A percentile compares a stretch with the other conserved stretches of the same genome.
phyloP scores from a whole-genome alignment of 768 basidiomycete genomes.

The Scleroderma citrinum region DNA sequence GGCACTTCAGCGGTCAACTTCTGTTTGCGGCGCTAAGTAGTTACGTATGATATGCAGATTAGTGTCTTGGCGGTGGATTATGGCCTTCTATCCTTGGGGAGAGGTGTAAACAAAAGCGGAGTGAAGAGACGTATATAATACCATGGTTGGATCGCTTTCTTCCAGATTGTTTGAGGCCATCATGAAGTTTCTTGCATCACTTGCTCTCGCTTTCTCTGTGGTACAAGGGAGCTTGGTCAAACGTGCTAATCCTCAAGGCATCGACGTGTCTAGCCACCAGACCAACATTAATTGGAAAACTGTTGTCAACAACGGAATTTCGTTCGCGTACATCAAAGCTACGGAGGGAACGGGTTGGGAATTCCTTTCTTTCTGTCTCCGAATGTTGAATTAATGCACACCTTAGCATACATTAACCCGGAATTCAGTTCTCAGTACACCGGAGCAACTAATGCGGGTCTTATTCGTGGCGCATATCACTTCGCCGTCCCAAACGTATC shows the following conservation, averaged over 20 bases:
- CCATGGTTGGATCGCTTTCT: neutral
- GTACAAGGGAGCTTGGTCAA: constrained; percentile 12
- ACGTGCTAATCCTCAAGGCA: constrained; percentile 40
- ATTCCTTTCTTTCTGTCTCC: neutral
- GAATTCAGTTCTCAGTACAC: constrained; percentile 44
- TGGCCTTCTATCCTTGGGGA: no score
- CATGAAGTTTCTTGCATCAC: constrained; percentile 17
- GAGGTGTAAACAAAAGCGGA: neutral
- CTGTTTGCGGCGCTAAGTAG: no score
- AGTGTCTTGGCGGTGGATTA: no score
- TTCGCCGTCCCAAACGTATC: constrained; percentile 51
- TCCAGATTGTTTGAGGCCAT: neutral
- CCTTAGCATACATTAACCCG: constrained; percentile 19
- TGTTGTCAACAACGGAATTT: constrained; percentile 45
- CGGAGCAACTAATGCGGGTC: constrained; percentile 48
- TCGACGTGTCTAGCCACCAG: constrained; percentile 53
- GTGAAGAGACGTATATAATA: neutral
- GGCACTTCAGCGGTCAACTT: no score
- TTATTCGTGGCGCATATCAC: constrained; percentile 59
- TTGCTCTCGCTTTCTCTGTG: constrained; percentile 9
- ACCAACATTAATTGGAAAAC: constrained; percentile 44
- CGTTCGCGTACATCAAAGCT: constrained; percentile 62
- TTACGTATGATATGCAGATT: no score
- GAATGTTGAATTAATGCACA: neutral
- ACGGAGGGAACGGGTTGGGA: constrained; percentile 53